phyloP scores from a whole-genome alignment of 164 flowering plant species.

The Magnolia kwangsiensis region DNA sequence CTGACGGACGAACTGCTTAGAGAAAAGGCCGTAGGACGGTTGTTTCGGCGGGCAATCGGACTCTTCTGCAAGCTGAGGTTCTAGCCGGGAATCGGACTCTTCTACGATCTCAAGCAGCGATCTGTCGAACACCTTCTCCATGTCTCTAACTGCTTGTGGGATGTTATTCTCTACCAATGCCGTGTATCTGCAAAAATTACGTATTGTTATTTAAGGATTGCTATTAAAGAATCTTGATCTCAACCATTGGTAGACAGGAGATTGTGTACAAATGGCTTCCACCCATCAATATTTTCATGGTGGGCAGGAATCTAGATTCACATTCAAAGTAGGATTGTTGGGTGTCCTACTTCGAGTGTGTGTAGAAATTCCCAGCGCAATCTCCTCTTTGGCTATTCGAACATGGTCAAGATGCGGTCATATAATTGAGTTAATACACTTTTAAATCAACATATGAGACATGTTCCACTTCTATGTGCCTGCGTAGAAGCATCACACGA shows the following conservation, averaged over 20 bases:
- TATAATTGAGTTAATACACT: too few relatives aligned
- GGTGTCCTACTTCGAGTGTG: too few relatives aligned
- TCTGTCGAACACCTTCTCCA: constrained; percentile 20
- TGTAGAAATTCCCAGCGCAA: too few relatives aligned
- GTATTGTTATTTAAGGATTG: too few relatives aligned
- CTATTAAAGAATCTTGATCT: too few relatives aligned
- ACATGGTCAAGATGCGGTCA: too few relatives aligned
- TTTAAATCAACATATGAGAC: too few relatives aligned
- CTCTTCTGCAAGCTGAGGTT: not conserved
- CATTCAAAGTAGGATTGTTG: too few relatives aligned
- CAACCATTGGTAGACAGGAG: not conserved
- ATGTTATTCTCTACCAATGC: constrained; percentile 58
- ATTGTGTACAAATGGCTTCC: not conserved
- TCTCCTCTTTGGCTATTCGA: too few relatives aligned
- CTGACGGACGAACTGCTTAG: constrained; percentile 38
- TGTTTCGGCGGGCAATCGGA: not conserved
- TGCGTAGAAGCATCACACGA: too few relatives aligned
- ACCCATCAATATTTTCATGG: not conserved
- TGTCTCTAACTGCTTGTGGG: constrained; percentile 26
- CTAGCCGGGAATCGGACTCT: constrained; percentile 9
- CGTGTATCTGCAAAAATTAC: constrained; percentile 42
- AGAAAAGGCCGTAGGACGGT: constrained; percentile 39
- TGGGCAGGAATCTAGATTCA: too few relatives aligned
- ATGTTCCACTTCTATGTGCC: too few relatives aligned
- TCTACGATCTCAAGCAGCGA: constrained; percentile 6